Conservation (phyloP, 805 yeast genomes). For the Metschnikowia noctiluminum region DNA sequence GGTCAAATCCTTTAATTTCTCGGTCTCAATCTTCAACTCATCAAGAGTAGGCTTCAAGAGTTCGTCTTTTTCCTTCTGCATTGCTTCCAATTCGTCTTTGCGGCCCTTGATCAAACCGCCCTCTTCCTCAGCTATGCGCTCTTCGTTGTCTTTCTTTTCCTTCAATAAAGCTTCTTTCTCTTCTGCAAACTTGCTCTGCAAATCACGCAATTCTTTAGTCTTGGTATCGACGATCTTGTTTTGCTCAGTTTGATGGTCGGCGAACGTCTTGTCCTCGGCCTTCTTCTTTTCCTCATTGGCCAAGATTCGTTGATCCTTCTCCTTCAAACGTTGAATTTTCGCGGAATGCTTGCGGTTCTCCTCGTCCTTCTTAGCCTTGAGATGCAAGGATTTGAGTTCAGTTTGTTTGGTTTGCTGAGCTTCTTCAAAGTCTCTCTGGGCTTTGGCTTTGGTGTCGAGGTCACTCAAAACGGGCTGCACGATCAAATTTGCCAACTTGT, state of each 20-base stretch:
- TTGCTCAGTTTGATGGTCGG: constrained; percentile 28
- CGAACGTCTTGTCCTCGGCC: constrained; percentile 28
- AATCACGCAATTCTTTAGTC: constrained; percentile 28
- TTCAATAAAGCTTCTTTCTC: constrained; percentile 41
- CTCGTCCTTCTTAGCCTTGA: constrained; percentile 22
- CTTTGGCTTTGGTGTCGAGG: constrained; percentile 63
- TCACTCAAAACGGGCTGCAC: constrained; percentile 82
- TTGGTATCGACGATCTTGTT: constrained; percentile 29
- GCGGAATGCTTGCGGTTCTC: constrained; percentile 30
- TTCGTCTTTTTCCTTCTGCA: constrained; percentile 53
- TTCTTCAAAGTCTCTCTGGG: constrained; percentile 54
- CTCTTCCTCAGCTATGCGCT: constrained; percentile 42
- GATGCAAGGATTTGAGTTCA: constrained; percentile 33
- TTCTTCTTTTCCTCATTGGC: constrained; percentile 32
- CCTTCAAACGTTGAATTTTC: constrained; percentile 33
- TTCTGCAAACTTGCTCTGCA: constrained; percentile 37
- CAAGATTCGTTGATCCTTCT: constrained; percentile 31
- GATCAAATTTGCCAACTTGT: constrained; percentile 70
- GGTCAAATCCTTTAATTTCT: constrained; percentile 46
- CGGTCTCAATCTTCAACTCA: constrained; percentile 48
- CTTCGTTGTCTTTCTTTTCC: constrained; percentile 47
- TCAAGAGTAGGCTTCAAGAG: constrained; percentile 53
- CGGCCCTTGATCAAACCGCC: constrained; percentile 43
- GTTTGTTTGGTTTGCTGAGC: constrained; percentile 35
- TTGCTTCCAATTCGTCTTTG: constrained; percentile 42